phyloP scores from a whole-genome alignment of 768 basidiomycete species.

The Tephrocybe sp. region DNA sequence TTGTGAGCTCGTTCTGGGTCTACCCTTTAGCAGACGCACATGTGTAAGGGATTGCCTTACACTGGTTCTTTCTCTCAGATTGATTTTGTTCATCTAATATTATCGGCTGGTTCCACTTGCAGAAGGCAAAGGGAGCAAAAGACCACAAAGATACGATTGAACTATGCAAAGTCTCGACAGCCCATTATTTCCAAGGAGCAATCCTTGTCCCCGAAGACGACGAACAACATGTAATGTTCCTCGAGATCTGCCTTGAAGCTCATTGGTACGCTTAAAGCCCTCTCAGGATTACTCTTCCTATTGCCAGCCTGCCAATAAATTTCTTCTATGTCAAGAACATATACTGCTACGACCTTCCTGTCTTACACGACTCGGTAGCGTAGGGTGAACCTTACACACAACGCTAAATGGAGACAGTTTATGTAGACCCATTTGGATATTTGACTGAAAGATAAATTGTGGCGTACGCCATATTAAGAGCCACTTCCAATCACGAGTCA shows the following conservation, averaged over 20 bases:
- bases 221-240: conserved; percentile 29
- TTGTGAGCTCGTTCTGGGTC: conserved; percentile 34
- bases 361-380: no score
- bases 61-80: not conserved
- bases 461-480: not conserved
- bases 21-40: conserved; percentile 37
- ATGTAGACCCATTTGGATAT: no score
- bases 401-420: no score
- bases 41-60: conserved; percentile 33
- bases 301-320: no score
- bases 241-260: conserved; percentile 32
- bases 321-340: no score
- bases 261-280: conserved; percentile 26
- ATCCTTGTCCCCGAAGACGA: conserved; percentile 36
- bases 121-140: conserved; percentile 9
- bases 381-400: not conserved
- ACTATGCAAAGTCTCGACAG: conserved; percentile 23
- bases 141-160: conserved; percentile 11
- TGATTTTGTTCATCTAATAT: conserved; percentile 17
- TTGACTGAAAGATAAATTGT: not conserved
- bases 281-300: conserved; percentile 24
- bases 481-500: not conserved
- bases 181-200: conserved; percentile 32
- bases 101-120: conserved; percentile 29
- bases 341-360: no score